phyloP scores from a whole-genome alignment of 805 yeast species.

The Barnettozyma vustinii region DNA sequence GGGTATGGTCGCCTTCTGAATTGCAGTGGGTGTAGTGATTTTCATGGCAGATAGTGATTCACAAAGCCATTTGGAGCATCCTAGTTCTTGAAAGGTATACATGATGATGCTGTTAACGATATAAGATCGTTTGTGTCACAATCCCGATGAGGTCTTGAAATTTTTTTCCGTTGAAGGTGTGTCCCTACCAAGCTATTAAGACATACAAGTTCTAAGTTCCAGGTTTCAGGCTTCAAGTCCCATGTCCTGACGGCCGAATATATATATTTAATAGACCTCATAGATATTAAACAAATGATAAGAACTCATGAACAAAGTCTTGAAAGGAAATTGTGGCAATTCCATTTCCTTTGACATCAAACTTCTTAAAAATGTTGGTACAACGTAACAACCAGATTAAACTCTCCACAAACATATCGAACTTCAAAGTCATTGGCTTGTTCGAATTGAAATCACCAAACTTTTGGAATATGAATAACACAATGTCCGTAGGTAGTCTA shows the following conservation, averaged over 20 bases:
- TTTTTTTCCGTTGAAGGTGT: background rate
- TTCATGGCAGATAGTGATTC: constrained; percentile 81
- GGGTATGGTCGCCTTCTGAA: constrained; percentile 88
- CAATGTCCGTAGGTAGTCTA: constrained; percentile 50
- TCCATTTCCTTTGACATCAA: constrained; percentile 71
- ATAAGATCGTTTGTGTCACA: constrained; percentile 1
- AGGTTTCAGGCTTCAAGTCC: background rate
- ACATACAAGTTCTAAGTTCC: too few relatives aligned
- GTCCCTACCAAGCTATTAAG: background rate
- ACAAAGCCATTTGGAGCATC: constrained; percentile 80
- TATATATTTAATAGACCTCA: background rate
- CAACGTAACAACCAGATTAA: constrained; percentile 70
- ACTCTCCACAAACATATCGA: constrained; percentile 78
- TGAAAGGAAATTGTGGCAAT: constrained; percentile 60
- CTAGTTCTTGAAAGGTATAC: constrained; percentile 49
- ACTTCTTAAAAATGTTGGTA: constrained; percentile 74
- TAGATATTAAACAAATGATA: constrained; percentile 30
- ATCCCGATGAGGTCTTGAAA: background rate
- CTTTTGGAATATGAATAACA: constrained; percentile 50
- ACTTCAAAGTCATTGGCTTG: constrained; percentile 44
- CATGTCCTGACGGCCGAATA: background rate
- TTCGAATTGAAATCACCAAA: constrained; percentile 38
- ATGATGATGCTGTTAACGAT: background rate
- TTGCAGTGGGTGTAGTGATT: constrained; percentile 76
- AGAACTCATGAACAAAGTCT: constrained; percentile 54